Evolutionary conservation across 306 rosid species (phyloP).

Genomic region (Mimosa bimucronata): DNA sequence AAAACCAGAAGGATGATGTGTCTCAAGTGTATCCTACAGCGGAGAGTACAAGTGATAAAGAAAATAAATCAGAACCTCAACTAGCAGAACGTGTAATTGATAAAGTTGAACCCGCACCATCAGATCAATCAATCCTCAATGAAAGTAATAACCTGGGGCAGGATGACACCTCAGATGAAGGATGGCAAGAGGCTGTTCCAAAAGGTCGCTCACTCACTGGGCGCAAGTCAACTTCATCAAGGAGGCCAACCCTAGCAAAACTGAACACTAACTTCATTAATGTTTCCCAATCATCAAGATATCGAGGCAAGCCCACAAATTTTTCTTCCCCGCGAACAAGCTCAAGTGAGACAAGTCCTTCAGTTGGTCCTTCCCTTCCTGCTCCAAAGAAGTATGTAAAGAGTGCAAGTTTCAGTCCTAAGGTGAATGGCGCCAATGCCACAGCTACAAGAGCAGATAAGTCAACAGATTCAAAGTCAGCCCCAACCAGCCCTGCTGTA

Average conservation of each 20-base stretch:
- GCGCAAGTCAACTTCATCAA: constrained; percentile 77
- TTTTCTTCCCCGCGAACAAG: constrained; percentile 61
- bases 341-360: constrained; percentile 58
- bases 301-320: constrained; percentile 66
- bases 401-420: constrained; percentile 86
- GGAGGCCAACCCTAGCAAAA: constrained; percentile 91
- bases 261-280: constrained; percentile 77
- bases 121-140: constrained; percentile 47
- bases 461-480: constrained; percentile 64
- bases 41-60: constrained; percentile 82
- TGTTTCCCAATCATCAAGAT: constrained; percentile 68
- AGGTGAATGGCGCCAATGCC: constrained; percentile 50
- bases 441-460: constrained; percentile 56
- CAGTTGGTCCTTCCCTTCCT: constrained; percentile 56
- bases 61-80: constrained; percentile 68
- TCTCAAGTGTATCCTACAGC: constrained; percentile 46
- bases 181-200: constrained; percentile 99
- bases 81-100: constrained; percentile 51
- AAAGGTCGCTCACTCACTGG: constrained; percentile 78
- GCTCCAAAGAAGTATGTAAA: constrained; percentile 60
- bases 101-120: constrained; percentile 54
- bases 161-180: constrained; percentile 81
- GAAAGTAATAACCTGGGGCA: constrained; percentile 50
- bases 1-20: constrained; percentile 63
- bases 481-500: constrained; percentile 68